Evolutionary conservation across 495 filamentous ascomycete genomes (phyloP).

Genomic region (Trichoderma asperelloides): DNA sequence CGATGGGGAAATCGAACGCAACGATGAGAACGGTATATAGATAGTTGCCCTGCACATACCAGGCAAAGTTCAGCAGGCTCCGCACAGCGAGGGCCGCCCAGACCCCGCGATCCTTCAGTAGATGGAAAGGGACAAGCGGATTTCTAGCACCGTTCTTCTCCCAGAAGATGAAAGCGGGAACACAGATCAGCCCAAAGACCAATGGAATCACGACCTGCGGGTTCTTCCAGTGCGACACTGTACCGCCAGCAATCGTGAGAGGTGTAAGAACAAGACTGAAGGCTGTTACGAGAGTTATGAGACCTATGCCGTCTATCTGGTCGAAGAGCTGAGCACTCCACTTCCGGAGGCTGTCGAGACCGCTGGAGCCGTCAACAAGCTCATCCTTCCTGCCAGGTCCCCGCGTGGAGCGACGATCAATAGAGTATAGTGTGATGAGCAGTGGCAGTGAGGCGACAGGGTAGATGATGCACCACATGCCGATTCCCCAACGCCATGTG

Average conservation of each 20-base stretch:
- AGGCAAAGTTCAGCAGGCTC: slow-evolving; percentile 9
- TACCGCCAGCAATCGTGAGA: slow-evolving; percentile 44
- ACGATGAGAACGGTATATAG: slow-evolving; percentile 10
- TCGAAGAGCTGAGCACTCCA: slow-evolving; percentile 42
- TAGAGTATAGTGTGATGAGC: slow-evolving; percentile 36
- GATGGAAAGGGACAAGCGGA: slow-evolving; percentile 49
- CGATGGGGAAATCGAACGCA: slow-evolving; percentile 9
- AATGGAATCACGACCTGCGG: slow-evolving; percentile 48
- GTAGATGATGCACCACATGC: slow-evolving; percentile 48
- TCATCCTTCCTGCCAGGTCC: slow-evolving; percentile 38
- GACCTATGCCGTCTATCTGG: slow-evolving; percentile 52
- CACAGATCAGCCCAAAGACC: slow-evolving; percentile 43
- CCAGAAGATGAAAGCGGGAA: slow-evolving; percentile 51
- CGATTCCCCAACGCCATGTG: slow-evolving; percentile 57
- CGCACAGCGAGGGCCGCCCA: slow-evolving; percentile 26
- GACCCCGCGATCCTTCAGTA: slow-evolving; percentile 54
- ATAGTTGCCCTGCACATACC: slow-evolving; percentile 11
- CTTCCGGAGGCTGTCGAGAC: slow-evolving; percentile 7
- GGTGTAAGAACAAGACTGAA: slow-evolving; percentile 58
- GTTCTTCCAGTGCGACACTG: slow-evolving; percentile 41
- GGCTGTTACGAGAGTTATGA: slow-evolving; percentile 45
- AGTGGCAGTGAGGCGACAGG: slow-evolving; percentile 46
- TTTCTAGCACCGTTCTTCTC: slow-evolving; percentile 47
- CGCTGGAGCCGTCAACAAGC: slow-evolving; percentile 11
- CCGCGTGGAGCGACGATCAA: slow-evolving; percentile 30